These are phyloP conservation scores for Austroboletus novae-zelandiae DNA, from an alignment of 1,284 basidiomycete genomes.

Conservation along the genomic window DNA sequence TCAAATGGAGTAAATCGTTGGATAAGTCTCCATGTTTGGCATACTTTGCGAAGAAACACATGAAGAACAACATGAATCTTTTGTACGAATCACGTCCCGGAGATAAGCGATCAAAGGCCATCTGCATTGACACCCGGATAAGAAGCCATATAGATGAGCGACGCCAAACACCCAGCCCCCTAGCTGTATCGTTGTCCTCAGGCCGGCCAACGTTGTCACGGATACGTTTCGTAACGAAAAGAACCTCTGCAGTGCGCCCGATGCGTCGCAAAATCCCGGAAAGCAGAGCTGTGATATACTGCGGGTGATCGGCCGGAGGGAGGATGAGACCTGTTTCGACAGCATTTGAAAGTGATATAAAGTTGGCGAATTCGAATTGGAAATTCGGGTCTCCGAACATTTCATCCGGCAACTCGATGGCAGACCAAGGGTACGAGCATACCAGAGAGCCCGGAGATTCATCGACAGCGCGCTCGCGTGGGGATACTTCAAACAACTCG, in stretches of 20 bases:
- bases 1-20: neutral
- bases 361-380: conserved; percentile 24
- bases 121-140: neutral
- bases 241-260: conserved; percentile 15
- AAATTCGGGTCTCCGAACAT: conserved; percentile 19
- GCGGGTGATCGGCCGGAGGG: conserved; percentile 15
- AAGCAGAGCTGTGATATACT: conserved; percentile 33
- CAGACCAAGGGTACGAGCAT: conserved; percentile 30
- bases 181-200: conserved; percentile 2
- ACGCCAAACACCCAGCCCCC: neutral
- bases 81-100: neutral
- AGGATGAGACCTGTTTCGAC: conserved; percentile 5
- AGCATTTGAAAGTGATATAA: conserved; percentile 17
- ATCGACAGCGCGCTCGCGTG: conserved; percentile 19
- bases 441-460: conserved; percentile 18
- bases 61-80: neutral
- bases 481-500: conserved; percentile 34
- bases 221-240: conserved; percentile 22
- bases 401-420: conserved; percentile 15
- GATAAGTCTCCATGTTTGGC: neutral
- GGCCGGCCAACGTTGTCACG: neutral
- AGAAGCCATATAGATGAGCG: neutral
- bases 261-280: conserved; percentile 5
- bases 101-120: conserved; percentile 7
- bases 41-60: neutral